These are phyloP conservation scores for Penstemon davidsonii DNA, from an alignment of 257 asterid species.

Conservation along the genomic window DNA sequence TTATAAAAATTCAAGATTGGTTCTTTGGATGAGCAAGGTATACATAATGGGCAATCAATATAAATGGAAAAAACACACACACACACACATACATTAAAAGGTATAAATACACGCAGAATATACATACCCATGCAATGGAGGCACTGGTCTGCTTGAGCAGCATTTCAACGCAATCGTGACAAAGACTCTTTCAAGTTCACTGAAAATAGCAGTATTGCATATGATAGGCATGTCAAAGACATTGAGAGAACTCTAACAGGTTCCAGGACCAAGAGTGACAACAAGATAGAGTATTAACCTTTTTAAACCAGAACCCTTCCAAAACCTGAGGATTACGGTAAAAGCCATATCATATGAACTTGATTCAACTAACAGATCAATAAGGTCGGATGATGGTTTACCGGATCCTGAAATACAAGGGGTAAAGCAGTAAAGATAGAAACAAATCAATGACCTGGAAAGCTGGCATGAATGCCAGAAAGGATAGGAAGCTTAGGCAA, in stretches of 20 bases:
- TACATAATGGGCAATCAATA: conserved; percentile 7
- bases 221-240: conserved; percentile 20
- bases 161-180: conserved; percentile 76
- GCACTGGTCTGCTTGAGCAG: conserved; percentile 55
- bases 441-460: conserved; percentile 19
- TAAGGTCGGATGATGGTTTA: conserved; percentile 60
- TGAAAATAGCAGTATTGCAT: conserved; percentile 31
- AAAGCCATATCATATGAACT: conserved; percentile 88
- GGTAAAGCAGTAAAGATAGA: conserved; percentile 4
- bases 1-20: conserved; percentile 4
- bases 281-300: conserved; percentile 49
- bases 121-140: conserved; percentile 52
- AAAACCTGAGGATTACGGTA: conserved; percentile 77
- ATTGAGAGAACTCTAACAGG: conserved; percentile 24
- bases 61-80: too few relatives aligned
- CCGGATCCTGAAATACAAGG: conserved; percentile 58
- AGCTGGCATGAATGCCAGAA: conserved; percentile 2
- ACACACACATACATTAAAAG: too few relatives aligned
- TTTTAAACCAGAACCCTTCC: conserved; percentile 82
- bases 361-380: conserved; percentile 89
- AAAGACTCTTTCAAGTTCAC: conserved; percentile 91
- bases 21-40: conserved; percentile 11
- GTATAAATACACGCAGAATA: not conserved
- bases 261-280: conserved; percentile 22
- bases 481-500: conserved; percentile 15